These are phyloP conservation scores for Fusarium dlaminii DNA, from an alignment of 2,329 filamentous ascomycete genomes.

Conservation along the genomic window DNA sequence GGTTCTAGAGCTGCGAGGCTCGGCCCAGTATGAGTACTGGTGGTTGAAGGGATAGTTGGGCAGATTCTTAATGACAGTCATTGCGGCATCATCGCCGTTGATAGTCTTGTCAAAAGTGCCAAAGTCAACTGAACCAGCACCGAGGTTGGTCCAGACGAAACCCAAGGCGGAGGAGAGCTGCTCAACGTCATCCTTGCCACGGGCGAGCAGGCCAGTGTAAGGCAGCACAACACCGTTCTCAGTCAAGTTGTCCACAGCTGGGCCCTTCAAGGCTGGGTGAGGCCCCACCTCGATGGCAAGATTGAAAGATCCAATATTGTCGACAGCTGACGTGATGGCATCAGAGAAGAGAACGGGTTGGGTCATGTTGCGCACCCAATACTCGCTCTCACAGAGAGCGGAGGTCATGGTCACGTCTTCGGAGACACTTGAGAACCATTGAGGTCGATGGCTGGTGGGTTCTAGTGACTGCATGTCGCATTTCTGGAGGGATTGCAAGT, in stretches of 20 bases:
- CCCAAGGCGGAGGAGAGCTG: background rate
- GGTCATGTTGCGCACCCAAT: background rate
- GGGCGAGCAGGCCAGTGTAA: background rate
- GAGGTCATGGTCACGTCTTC: background rate
- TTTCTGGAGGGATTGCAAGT: background rate
- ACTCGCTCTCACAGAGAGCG: background rate
- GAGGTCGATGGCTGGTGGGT: background rate
- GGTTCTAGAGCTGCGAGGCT: background rate
- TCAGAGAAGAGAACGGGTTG: background rate
- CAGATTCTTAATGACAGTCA: background rate
- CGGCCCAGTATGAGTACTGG: background rate
- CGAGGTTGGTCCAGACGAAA: background rate
- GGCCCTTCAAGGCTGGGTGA: background rate
- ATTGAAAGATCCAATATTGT: background rate
- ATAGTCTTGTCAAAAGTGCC: background rate
- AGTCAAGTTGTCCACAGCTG: background rate
- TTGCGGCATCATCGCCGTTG: background rate
- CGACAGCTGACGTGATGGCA: background rate
- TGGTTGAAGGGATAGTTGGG: background rate
- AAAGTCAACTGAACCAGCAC: background rate
- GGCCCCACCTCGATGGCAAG: background rate
- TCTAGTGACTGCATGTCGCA: background rate
- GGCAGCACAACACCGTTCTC: background rate
- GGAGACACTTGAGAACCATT: background rate
- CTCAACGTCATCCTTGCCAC: background rate